Evolutionary conservation across 164 flowering plant species (phyloP), one percentile per base, ranked within the genome.

Genomic region (Vitis cinerea): DNA sequence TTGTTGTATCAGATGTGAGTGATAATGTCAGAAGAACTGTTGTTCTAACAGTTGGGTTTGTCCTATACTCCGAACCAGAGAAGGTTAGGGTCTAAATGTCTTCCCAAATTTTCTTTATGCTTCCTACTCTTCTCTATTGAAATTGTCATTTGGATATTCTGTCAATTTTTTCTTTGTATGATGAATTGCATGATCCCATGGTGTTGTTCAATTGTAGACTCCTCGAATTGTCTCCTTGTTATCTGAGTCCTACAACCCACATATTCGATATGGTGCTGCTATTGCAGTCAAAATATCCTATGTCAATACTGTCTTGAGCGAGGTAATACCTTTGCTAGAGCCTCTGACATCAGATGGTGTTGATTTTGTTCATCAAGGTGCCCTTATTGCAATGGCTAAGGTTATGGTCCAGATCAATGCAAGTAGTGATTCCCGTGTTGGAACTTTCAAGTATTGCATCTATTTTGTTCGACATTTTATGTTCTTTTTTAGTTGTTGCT

Each of bases 311-410:
- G 98, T 98, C 54, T 68, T 96, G 69, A 90, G 99, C 80, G 99
- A 96, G 71, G 99, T 98, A 59, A 90, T 96, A 79, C 90, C 99
- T 27, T 80, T 96, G 84, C 81, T 96, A 19, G 23, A 93, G 84
- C 98, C 97, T 61, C 80, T 96, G 50, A 96, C 97, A 31, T 96
- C 97, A 59, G 97, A 96, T 87, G 99, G 90, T 54, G 98, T 92
- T 62, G 99, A 96, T 74, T 96, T 96, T 88, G 99, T 96, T 68
- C 97, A 98, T 49, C 99, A 96, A 81, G 99, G 99, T 71, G 99
- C 99, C 59, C 90, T 96, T 51, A 93, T 96, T 76, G 94, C 99
- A 15, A 93, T 96, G 98, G 99, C 99, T 59, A 96, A 93, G 99
- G 98, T 96, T 17, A 89, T 96, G 98, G 88, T 96, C 67, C 98